A percentile compares a stretch with the other conserved stretches of the same genome.
Conservation (phyloP, 768 basidiomycete species). For the Fibroporia radiculosa region DNA sequence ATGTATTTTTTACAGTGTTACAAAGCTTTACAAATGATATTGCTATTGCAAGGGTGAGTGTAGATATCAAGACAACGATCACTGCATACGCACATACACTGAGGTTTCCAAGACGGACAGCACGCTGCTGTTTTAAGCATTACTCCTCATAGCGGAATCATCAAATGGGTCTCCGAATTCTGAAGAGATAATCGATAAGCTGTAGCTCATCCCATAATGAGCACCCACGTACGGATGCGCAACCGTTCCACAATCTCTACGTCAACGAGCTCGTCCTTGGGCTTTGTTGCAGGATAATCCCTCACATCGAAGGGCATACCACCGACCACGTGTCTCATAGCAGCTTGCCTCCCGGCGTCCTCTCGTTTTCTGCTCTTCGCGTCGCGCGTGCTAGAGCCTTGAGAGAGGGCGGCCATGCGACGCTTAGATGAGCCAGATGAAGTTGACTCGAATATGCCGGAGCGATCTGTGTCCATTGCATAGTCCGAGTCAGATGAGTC, state of each 20-base stretch:
- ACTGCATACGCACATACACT: too few species aligned
- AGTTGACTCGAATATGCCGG: background rate
- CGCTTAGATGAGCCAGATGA: constrained; percentile 3
- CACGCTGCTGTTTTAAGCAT: too few species aligned
- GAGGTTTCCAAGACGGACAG: too few species aligned
- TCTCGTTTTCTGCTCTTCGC: constrained; percentile 18
- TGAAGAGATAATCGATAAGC: background rate
- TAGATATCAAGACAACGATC: too few species aligned
- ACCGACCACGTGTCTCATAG: background rate
- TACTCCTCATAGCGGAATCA: background rate
- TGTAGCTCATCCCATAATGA: background rate
- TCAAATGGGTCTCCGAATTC: constrained; percentile 10
- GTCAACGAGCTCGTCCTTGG: constrained; percentile 20
- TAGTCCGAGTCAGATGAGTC: constrained; percentile 2
- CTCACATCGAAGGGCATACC: constrained; percentile 2
- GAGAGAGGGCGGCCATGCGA: background rate
- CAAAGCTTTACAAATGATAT: too few species aligned
- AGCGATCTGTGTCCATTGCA: background rate
- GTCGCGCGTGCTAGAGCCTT: constrained; percentile 12
- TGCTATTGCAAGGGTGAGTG: too few species aligned
- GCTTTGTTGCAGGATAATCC: background rate
- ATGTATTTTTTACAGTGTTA: too few species aligned
- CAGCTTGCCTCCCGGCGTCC: constrained; percentile 2
- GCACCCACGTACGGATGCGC: constrained; percentile 13
- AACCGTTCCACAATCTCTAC: constrained; percentile 13